Base-by-base conservation (phyloP, 495 filamentous ascomycete species). In the Terfezia claveryi region DNA sequence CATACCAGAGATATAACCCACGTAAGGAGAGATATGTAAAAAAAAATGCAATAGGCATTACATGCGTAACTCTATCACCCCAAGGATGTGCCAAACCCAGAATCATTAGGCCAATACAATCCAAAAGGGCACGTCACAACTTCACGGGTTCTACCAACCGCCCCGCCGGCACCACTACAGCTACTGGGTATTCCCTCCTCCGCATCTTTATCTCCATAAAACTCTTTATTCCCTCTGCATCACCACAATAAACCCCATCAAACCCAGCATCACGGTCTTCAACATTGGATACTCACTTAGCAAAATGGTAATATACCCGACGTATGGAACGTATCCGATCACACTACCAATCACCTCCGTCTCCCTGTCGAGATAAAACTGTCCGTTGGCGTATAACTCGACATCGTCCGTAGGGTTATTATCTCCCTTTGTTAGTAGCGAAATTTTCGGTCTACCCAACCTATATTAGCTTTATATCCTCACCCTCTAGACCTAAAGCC, bases 261-360 rank as follows among this genome's bases (percentile, higher is more conserved):
- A 71, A 4, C 85, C 89, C 63, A 99, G 66, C 76, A 96, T 80
- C 1, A 81, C 87, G 12, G 82, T 88, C 77, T 99, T 99, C 60
- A 95, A 63, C 92, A 91, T 96, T 16, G 92, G 91, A 66, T 99
- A 82, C 68, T 99, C 91, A 56, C 82, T 87, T 54, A 99, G 73
- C 70, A 99, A 74, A 63, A 99, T 99, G 9, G 91, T 99, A 36
- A 96, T 88, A 65, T 96, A 99, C 46, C 91, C 91, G 4, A 99
- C 88, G 64, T 87, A 86, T 0, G 91, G 91, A 46, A 96, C 80
- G 66, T 87, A 99, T n/a, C 78, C 91, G 10, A 87, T 73, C 17
- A 96, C 91, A 64, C 85, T 93, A 36, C 91, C 91, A 51, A 96
- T 87, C 57, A 96, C 88, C 62, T 96, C 89, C 66, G 81, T 76